Base-by-base conservation (phyloP, 371 early-diverging fungal species). In the Mucor mucedo region DNA sequence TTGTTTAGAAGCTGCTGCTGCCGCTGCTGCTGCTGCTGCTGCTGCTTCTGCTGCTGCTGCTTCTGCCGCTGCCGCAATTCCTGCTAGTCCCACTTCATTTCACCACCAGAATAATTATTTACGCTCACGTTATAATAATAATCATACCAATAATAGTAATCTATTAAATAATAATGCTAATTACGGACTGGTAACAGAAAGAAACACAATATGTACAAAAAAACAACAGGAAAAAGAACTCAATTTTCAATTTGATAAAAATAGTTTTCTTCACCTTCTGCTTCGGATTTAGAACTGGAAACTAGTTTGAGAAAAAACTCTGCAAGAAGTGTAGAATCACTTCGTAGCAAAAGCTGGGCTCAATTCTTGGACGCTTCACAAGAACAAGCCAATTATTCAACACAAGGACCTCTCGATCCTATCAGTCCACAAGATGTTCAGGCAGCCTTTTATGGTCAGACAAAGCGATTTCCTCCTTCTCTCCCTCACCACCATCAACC, bases 281-380 rank as follows among this genome's bases (percentile, higher is more conserved):
- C 84, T 6, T 62, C 81, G 29, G 79, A 77, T 9, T 63, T 80
- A 58, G 82, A 77, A 53, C 65, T 82, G 30, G 69, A 80, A 33
- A 63, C 76, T 16, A 69, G 71, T 16, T 59, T 76, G 8, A 69
- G 74, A 49, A 68, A 58, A 14, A 63, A 32, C 21, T 62, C 72
- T 33, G 47, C 62, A 65, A 73, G 65, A 35, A 72, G 76, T 39
- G 75, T 80, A 9, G 78, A 80, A 41, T 68, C 78, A 3, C 50
- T 75, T n/a, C 69, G 81, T 28, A 75, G 73, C 55, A 76, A 80
- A 47, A 79, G 79, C 41, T 84, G 84, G 84, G 78, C 78, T 8
- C 84, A 80, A 40, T 81, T 71, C 52, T 49, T 77, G 33, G 77
- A 73, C 28, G 44, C 6, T 42, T 9, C 44, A 54, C 44, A 55